These are phyloP conservation scores for Tulasnella sp. DNA, from an alignment of 768 basidiomycete genomes.

Conservation along the genomic window DNA sequence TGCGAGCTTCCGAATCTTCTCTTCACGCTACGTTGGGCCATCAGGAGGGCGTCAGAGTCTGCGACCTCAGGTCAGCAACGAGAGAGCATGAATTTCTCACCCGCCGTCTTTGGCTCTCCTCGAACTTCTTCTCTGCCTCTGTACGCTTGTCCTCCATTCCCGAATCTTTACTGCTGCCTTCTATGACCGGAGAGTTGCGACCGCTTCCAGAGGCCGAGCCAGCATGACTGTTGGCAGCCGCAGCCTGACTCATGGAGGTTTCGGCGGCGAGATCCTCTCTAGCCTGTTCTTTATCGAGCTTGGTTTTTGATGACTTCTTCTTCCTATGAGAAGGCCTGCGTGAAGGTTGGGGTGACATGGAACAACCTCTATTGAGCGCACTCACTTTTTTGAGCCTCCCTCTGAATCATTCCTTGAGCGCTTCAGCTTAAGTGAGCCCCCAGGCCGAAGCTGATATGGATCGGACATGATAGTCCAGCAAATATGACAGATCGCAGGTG, in stretches of 20 bases:
- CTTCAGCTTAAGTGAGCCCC: conserved; percentile 85
- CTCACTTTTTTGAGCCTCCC: conserved; percentile 74
- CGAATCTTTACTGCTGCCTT: conserved; percentile 27
- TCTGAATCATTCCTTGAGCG: conserved; percentile 44
- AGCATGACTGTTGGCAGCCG: neutral
- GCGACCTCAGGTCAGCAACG: too few relatives aligned
- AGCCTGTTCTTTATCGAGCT: conserved; percentile 34
- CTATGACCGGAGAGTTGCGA: conserved; percentile 44
- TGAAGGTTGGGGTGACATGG: too few relatives aligned
- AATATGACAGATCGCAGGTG: neutral
- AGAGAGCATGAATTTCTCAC: too few relatives aligned
- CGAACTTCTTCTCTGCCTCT: conserved; percentile 78
- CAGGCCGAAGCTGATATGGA: conserved; percentile 64
- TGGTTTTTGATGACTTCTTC: conserved; percentile 66
- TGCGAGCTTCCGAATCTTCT: conserved; percentile 65
- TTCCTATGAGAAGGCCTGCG: conserved; percentile 40
- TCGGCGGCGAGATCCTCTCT: conserved; percentile 1
- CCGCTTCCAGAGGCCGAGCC: conserved; percentile 44
- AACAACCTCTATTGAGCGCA: neutral
- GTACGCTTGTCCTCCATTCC: conserved; percentile 50
- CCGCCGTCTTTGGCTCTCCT: conserved; percentile 71
- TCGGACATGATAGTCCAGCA: neutral
- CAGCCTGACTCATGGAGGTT: neutral
- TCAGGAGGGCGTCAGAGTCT: too few relatives aligned
- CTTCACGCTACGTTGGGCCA: conserved; percentile 43